These are phyloP conservation scores for Baorangia bicolor DNA, from an alignment of 768 basidiomycete species.

Conservation along the genomic window DNA sequence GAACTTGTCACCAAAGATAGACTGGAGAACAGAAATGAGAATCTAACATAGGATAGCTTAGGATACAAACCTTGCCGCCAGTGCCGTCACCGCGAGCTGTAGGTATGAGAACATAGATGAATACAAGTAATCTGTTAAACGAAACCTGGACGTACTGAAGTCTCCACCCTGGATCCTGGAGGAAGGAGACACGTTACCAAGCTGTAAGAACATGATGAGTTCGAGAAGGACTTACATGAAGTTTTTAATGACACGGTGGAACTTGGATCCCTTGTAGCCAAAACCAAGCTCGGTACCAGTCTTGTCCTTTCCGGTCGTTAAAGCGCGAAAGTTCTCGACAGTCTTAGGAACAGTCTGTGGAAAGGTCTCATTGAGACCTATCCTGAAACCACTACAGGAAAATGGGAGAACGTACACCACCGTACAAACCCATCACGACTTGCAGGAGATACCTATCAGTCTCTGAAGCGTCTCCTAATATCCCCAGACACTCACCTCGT, in stretches of 20 bases:
- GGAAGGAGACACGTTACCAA: not conserved
- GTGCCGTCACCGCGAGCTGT: slow-evolving; percentile 83
- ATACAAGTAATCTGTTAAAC: slow-evolving; percentile 14
- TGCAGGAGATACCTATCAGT: slow-evolving; percentile 6
- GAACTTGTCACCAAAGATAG: slow-evolving; percentile 90
- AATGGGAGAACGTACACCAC: slow-evolving; percentile 56
- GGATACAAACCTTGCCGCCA: slow-evolving; percentile 71
- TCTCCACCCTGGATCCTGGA: slow-evolving; percentile 95
- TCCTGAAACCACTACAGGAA: not conserved
- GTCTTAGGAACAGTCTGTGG: slow-evolving; percentile 91
- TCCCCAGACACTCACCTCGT: slow-evolving; percentile 53
- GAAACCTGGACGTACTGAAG: slow-evolving; percentile 66
- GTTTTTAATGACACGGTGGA: slow-evolving; percentile 94
- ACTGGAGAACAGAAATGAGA: slow-evolving; percentile 39
- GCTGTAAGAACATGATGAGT: not conserved
- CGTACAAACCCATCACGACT: slow-evolving; percentile 90
- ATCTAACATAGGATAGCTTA: not conserved
- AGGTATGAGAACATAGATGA: slow-evolving; percentile 8
- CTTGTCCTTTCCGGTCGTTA: slow-evolving; percentile 80
- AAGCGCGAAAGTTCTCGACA: slow-evolving; percentile 94
- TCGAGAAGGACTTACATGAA: slow-evolving; percentile 64
- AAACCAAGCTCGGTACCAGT: slow-evolving; percentile 64
- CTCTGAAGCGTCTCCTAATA: not conserved
- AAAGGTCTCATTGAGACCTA: not conserved
- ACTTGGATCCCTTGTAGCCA: slow-evolving; percentile 93